phyloP scores from a whole-genome alignment of 1,284 basidiomycete genomes.

The Prillingera fragicola region DNA sequence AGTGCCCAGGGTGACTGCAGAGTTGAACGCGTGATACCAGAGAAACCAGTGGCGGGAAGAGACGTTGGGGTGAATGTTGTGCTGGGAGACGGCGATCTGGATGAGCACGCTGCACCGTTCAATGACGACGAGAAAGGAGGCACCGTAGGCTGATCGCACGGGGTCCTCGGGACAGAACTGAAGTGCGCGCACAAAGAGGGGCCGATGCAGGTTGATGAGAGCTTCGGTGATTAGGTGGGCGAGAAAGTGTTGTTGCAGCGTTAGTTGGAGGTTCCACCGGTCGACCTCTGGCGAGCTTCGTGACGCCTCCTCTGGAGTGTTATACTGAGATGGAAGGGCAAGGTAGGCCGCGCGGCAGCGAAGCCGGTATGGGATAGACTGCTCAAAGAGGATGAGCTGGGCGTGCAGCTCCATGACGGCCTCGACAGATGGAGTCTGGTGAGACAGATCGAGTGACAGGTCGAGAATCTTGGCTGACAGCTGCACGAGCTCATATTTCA shows the following conservation, averaged over 20 bases:
- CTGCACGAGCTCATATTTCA: slow-evolving; percentile 20
- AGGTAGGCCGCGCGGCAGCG: slow-evolving; percentile 22
- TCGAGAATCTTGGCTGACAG: slow-evolving; percentile 15
- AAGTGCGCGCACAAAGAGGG: slow-evolving; percentile 28
- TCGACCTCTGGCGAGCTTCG: slow-evolving; percentile 15
- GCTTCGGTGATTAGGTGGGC: slow-evolving; percentile 18
- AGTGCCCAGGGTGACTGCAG: slow-evolving; percentile 25
- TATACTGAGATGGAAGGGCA: slow-evolving; percentile 16
- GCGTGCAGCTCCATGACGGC: slow-evolving; percentile 15
- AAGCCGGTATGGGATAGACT: slow-evolving; percentile 15
- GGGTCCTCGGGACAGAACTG: slow-evolving; percentile 30
- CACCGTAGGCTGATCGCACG: slow-evolving; percentile 13
- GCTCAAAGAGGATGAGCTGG: slow-evolving; percentile 20
- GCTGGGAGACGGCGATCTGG: slow-evolving; percentile 21
- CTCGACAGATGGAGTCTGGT: too few species aligned
- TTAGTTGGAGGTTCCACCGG: slow-evolving; percentile 16
- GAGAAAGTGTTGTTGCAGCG: slow-evolving; percentile 12
- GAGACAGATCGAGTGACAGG: too few species aligned
- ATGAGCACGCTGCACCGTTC: slow-evolving; percentile 32
- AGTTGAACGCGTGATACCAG: slow-evolving; percentile 32
- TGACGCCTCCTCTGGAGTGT: slow-evolving; percentile 13
- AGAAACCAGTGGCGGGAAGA: slow-evolving; percentile 27
- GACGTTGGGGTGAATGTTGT: slow-evolving; percentile 25
- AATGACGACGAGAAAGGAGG: slow-evolving; percentile 24
- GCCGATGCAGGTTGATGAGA: slow-evolving; percentile 26